phyloP scores from a whole-genome alignment of 129 eudicot species.

The Artemisia tridentata region DNA sequence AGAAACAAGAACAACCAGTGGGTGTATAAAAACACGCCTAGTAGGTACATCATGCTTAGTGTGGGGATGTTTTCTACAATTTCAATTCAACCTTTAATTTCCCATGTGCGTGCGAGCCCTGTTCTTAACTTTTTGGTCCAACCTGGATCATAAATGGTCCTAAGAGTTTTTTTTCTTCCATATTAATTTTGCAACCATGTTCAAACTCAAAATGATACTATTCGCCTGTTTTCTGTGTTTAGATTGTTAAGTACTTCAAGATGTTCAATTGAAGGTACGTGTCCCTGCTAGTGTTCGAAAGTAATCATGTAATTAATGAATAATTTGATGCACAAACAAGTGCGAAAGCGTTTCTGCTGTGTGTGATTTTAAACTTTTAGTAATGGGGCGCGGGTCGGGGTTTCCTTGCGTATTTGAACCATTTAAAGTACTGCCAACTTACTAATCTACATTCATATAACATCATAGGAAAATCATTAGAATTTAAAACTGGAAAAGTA shows the following conservation, averaged over 20 bases:
- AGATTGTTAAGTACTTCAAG: background rate
- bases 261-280: background rate
- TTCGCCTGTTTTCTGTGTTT: too few species aligned
- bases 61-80: constrained; percentile 27
- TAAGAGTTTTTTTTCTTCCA: background rate
- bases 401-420: too few species aligned
- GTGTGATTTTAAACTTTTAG: too few species aligned
- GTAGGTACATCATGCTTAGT: constrained; percentile 11
- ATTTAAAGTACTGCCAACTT: too few species aligned
- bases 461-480: too few species aligned
- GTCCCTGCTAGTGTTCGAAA: too few species aligned
- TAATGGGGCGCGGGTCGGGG: too few species aligned
- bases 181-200: background rate
- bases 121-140: constrained; percentile 22
- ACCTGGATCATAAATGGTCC: background rate
- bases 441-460: too few species aligned
- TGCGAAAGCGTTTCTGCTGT: too few species aligned
- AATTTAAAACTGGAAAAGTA: too few species aligned
- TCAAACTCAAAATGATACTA: background rate
- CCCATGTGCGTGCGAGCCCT: constrained; percentile 31
- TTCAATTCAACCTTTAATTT: constrained; percentile 29
- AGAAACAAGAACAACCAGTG: constrained; percentile 5
- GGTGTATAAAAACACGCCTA: constrained; percentile 26
- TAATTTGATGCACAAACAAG: too few species aligned
- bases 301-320: too few species aligned